Evolutionary conservation across 2,329 filamentous ascomycete genomes (phyloP).

Genomic region (Microsporum canis): DNA sequence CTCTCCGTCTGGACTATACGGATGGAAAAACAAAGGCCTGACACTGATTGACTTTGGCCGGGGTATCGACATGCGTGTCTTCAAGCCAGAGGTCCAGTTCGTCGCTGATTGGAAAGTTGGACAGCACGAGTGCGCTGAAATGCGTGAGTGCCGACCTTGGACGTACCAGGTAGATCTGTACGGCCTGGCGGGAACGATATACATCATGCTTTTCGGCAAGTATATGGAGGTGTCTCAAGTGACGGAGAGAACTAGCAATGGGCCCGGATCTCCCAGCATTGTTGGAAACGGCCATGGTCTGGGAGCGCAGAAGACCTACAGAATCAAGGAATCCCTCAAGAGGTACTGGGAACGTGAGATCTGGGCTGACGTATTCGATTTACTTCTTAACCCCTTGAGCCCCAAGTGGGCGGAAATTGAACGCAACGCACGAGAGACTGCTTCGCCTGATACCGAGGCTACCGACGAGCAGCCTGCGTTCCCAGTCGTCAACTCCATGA

Average conservation of each 20-base stretch:
- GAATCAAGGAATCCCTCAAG: constrained; percentile 72
- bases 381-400: constrained; percentile 65
- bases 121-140: constrained; percentile 83
- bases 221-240: constrained; percentile 68
- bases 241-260: constrained; percentile 19
- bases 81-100: constrained; percentile 67
- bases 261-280: constrained; percentile 3
- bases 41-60: constrained; percentile 90
- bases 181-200: constrained; percentile 76
- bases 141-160: constrained; percentile 88
- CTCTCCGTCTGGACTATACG: constrained; percentile 58
- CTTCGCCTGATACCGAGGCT: not conserved
- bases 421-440: constrained; percentile 20
- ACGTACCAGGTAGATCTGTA: constrained; percentile 97
- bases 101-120: constrained; percentile 91
- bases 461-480: not conserved
- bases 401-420: constrained; percentile 53
- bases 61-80: constrained; percentile 83
- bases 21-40: constrained; percentile 72
- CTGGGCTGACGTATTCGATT: constrained; percentile 71
- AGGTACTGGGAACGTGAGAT: constrained; percentile 94
- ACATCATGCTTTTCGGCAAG: constrained; percentile 82
- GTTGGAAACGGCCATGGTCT: constrained; percentile 10
- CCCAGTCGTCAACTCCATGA: constrained; percentile 62
- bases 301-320: constrained; percentile 51